Evolutionary conservation across 306 rosid species (phyloP), one percentile per base, ranked within the genome.

Genomic region (Quercus aquifolioides): DNA sequence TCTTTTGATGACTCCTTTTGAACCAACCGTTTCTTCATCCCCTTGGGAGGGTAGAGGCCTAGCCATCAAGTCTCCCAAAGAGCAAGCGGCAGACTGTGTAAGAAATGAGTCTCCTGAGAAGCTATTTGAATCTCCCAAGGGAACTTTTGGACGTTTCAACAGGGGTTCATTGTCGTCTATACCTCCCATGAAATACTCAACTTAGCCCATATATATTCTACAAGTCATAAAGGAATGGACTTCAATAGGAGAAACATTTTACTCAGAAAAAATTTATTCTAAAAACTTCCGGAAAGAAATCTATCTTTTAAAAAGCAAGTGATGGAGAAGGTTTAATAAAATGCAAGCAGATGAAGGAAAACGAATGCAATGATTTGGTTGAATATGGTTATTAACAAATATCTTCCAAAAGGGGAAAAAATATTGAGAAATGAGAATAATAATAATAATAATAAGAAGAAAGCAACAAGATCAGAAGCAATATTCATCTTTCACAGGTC

Each of bases 111-210:
- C 77, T 51, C 71, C 33, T 58, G 46, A 78, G 28, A 71, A 58
- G 76, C 57, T 71, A 25, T 59, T 78, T 46, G 67, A 51, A 60
- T 49, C 55, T 9, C 54, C 60, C 69, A 69, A 78, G 30, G 76
- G 57, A 38, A 69, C 54, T 51, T 79, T 79, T 5, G 68, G 33
- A 2, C 78, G 78, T 62, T 79, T 79, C 26, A 60, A 62, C 17
- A 57, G 73, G 13, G 67, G 78, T 71, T 79, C 78, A 49, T 57
- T 20, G 73, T 62, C 65, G 30, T 62, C 82, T 30, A 62, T 63
- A 72, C 73, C 77, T 79, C 82, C 78, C 83, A 73, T 80, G 74
- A 80, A 74, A 52, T 73, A 41, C 69, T n/a, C 67, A 67, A 55
- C 69, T 80, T 71, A 72, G 30, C 51, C 83, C 79, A 74, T 73